Evolutionary conservation across 306 rosid species (phyloP), one percentile per base, ranked within the genome.

Genomic region (Cucurbita pepo): DNA sequence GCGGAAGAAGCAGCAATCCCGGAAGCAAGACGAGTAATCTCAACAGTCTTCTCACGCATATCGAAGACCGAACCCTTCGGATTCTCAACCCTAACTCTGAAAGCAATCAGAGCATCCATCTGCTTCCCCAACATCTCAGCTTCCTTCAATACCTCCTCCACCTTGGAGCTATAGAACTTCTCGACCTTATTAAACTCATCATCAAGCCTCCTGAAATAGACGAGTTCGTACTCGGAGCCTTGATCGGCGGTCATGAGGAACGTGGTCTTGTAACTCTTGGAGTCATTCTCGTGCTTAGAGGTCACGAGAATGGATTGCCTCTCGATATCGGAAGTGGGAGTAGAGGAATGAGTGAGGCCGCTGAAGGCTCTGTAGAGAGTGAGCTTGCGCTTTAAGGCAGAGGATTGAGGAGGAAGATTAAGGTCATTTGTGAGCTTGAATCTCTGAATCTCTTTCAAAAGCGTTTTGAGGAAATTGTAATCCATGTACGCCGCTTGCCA

Each of bases 401-500:
- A 18, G 10, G 71, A 53, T 8, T 25, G 83, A 73, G 44, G 65
- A 1, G 77, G 72, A n/a, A 75, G 77, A 7, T 69, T 37, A 50
- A 69, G 81, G 47, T 15, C 71, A 15, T 61, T 54, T 58, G 69
- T 81, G 3, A 54, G 81, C 77, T 40, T 78, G 72, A 43, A 58
- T 12, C 36, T 36, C 10, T 77, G 85, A 19, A 88, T 78, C 0
- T 82, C 80, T 51, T 90, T 88, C 77, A 90, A 25, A 60, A 87
- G 75, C 63, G 89, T 18, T 41, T 88, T 90, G 0, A 88, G 76
- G 59, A 69, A 40, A 56, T 60, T 61, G 62, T 88, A 90, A 41
- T 88, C 77, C 89, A 86, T 86, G 89, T 90, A 90, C 8, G 96
- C 96, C 53, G 79, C 81, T 18, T 82, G 84, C 96, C 96, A 90